phyloP scores from a whole-genome alignment of 345 rosid genomes.

The Syzygium aqueum region DNA sequence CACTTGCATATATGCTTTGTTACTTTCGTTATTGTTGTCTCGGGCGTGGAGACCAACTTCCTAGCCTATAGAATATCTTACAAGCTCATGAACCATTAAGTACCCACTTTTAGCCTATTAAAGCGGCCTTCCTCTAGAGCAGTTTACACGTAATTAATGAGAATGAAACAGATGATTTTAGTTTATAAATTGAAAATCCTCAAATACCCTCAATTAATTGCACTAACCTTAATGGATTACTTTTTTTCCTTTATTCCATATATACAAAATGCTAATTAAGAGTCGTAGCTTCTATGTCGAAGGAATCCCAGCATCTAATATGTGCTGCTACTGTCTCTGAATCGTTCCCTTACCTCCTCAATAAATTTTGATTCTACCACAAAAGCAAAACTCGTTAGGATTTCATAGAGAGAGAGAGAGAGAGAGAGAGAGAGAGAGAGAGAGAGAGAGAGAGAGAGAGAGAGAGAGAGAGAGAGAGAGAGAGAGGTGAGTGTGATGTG shows the following conservation, averaged over 20 bases:
- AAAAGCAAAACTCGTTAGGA: background rate
- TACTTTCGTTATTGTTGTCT: too few species aligned
- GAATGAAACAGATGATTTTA: background rate
- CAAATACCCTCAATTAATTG: background rate
- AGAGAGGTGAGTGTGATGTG: background rate
- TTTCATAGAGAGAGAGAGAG: too few species aligned
- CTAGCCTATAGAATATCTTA: too few species aligned
- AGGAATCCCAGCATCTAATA: background rate
- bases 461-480: too few species aligned
- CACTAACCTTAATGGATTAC: background rate
- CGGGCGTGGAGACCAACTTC: too few species aligned
- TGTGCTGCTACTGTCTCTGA: background rate
- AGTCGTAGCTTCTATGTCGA: background rate
- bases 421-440: too few species aligned
- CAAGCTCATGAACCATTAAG: too few species aligned
- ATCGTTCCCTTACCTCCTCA: background rate
- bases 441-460: too few species aligned
- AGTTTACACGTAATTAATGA: background rate
- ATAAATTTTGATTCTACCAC: background rate
- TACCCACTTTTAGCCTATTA: too few species aligned
- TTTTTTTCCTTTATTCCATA: background rate
- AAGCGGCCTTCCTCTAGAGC: too few species aligned
- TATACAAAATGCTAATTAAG: background rate
- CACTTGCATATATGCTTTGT: background rate
- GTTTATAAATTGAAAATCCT: background rate